Percentiles rank a stretch among this genome's conserved stretches.
phyloP scores from a whole-genome alignment of 2,329 filamentous ascomycete species.

The Phaeosphaeria sp. region DNA sequence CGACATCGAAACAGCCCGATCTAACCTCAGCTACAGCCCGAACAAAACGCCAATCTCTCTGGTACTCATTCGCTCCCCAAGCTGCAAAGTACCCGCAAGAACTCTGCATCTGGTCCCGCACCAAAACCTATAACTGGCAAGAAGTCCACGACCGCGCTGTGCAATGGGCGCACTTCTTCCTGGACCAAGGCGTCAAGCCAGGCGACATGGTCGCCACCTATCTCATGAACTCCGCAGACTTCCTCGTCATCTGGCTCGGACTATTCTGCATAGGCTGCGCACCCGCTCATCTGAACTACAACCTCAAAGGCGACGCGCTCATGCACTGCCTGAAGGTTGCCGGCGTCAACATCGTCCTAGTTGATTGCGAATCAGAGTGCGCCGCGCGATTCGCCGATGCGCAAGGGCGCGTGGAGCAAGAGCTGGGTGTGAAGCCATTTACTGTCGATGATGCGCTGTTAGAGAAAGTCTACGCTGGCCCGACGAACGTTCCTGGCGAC shows the following conservation, averaged over 20 bases:
- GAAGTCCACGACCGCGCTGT: conserved; percentile 36
- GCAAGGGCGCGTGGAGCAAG: conserved; percentile 19
- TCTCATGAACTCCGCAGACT: conserved; percentile 71
- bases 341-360: conserved; percentile 61
- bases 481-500: conserved; percentile 56
- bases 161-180: conserved; percentile 41
- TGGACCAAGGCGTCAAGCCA: conserved; percentile 62
- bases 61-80: conserved; percentile 36
- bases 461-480: conserved; percentile 23
- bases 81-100: conserved; percentile 49
- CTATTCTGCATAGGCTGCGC: conserved; percentile 70
- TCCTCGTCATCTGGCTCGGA: conserved; percentile 70
- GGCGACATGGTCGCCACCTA: conserved; percentile 71
- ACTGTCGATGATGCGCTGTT: conserved; percentile 24
- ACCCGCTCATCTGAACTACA: conserved; percentile 74
- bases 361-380: conserved; percentile 59
- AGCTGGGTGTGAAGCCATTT: conserved; percentile 28
- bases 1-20: background rate
- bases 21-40: conserved; percentile 39
- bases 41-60: conserved; percentile 43
- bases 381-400: conserved; percentile 26
- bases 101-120: conserved; percentile 71
- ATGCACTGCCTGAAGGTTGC: conserved; percentile 69
- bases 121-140: conserved; percentile 52
- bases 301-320: conserved; percentile 67